Evolutionary conservation across 2,329 filamentous ascomycete species (phyloP).

Genomic region (Aphanocladium album): DNA sequence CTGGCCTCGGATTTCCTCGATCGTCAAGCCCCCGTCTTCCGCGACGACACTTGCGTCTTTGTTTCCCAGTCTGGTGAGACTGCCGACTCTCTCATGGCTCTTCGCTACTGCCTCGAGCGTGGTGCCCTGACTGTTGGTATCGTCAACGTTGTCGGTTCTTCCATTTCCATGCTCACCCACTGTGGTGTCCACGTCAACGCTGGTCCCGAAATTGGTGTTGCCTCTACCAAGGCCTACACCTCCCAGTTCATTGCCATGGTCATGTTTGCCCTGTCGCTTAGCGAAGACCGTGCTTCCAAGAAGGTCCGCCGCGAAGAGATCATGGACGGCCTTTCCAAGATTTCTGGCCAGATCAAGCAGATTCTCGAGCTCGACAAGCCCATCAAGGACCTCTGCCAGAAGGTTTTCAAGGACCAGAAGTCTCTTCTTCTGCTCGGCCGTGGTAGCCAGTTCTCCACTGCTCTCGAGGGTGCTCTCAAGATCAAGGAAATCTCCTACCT

Average conservation of each 20-base stretch:
- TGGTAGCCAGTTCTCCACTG: constrained; percentile 94
- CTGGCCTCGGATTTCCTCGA: constrained; percentile 97
- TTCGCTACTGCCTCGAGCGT: constrained; percentile 96
- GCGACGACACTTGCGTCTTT: constrained; percentile 98
- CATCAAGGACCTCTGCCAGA: constrained; percentile 91
- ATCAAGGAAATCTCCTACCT: constrained; percentile 99
- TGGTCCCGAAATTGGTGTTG: constrained; percentile 96
- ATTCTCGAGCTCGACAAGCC: constrained; percentile 86
- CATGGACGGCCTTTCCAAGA: constrained; percentile 82
- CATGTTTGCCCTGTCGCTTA: constrained; percentile 96
- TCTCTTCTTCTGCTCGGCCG: constrained; percentile 87
- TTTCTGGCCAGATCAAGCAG: constrained; percentile 87
- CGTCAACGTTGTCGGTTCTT: constrained; percentile 97
- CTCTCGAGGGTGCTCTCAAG: constrained; percentile 94
- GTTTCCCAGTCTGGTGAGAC: constrained; percentile 99
- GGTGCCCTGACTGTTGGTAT: constrained; percentile 96
- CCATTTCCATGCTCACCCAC: constrained; percentile 97
- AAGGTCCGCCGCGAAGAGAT: constrained; percentile 87
- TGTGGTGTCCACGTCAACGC: constrained; percentile 99
- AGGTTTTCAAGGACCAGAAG: constrained; percentile 96
- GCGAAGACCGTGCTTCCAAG: constrained; percentile 95
- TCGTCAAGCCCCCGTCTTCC: constrained; percentile 94
- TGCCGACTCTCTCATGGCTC: constrained; percentile 92
- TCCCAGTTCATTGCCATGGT: constrained; percentile 99
- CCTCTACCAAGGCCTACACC: constrained; percentile 98